These are phyloP conservation scores for Epichloe bromicola DNA, from an alignment of 2,329 filamentous ascomycete species.

Conservation along the genomic window DNA sequence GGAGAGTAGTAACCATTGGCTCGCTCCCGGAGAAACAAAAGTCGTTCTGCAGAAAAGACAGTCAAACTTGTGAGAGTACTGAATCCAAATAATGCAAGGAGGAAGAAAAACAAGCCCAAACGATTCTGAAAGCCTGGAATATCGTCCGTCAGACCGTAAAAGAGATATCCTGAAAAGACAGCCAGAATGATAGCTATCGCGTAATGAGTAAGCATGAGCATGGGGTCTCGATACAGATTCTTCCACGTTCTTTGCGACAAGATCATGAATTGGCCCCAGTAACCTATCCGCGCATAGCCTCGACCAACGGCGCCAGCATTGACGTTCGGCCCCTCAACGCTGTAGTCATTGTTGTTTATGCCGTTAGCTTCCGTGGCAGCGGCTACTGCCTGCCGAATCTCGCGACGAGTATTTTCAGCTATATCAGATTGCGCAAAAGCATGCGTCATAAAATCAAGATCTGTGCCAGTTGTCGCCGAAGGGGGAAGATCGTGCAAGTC, in stretches of 20 bases:
- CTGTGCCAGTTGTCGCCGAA: conserved; percentile 50
- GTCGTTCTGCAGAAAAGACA: conserved; percentile 81
- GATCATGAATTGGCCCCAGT: conserved; percentile 73
- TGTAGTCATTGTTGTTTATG: conserved; percentile 39
- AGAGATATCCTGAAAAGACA: conserved; percentile 87
- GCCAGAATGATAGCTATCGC: conserved; percentile 91
- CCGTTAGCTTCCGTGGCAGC: conserved; percentile 56
- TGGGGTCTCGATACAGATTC: conserved; percentile 92
- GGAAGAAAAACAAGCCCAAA: conserved; percentile 93
- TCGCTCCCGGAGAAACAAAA: conserved; percentile 83
- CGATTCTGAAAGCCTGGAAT: conserved; percentile 97
- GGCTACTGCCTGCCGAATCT: conserved; percentile 59
- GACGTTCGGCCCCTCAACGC: conserved; percentile 32
- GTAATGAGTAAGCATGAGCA: conserved; percentile 97
- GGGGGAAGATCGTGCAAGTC: conserved; percentile 52
- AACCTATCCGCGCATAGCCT: conserved; percentile 71
- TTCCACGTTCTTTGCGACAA: conserved; percentile 87
- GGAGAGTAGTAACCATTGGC: conserved; percentile 96
- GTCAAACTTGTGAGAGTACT: conserved; percentile 88
- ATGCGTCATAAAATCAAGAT: conserved; percentile 68
- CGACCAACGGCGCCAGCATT: conserved; percentile 51
- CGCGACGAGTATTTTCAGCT: conserved; percentile 57
- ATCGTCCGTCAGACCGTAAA: conserved; percentile 91
- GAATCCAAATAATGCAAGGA: conserved; percentile 91
- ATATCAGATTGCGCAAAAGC: conserved; percentile 71